These are phyloP conservation scores for Nicotiana tabacum DNA, from an alignment of 257 asterid species.

Conservation along the genomic window DNA sequence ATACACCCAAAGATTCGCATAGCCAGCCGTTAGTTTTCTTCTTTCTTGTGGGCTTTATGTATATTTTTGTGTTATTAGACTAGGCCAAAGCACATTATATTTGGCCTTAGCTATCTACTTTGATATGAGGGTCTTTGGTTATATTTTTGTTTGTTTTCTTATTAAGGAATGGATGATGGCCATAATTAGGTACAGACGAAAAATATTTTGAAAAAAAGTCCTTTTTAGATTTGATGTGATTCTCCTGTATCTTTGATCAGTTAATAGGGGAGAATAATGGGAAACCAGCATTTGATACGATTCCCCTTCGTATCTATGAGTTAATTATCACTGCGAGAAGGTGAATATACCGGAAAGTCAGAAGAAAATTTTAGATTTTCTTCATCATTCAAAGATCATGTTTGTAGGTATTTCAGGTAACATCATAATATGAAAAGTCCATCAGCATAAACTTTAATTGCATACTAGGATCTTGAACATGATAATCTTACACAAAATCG, in stretches of 20 bases:
- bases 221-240: neutral
- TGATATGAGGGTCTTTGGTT: neutral
- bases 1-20: neutral
- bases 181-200: neutral
- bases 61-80: neutral
- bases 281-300: no score
- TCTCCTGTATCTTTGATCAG: neutral
- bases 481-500: no score
- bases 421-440: neutral
- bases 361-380: slow-evolving; percentile 29
- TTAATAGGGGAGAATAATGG: no score
- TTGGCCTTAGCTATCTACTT: neutral
- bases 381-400: slow-evolving; percentile 22
- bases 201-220: slow-evolving; percentile 18
- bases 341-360: slow-evolving; percentile 12
- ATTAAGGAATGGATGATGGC: neutral
- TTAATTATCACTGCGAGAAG: neutral
- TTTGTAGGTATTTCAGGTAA: slow-evolving; percentile 26
- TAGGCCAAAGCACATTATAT: neutral
- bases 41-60: neutral
- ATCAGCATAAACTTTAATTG: no score
- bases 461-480: no score
- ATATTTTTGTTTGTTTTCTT: neutral
- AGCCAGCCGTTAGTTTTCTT: neutral
- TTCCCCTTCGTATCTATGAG: no score